These are phyloP conservation scores for Sambucus nigra DNA, from an alignment of 129 eudicot genomes.

Conservation along the genomic window DNA sequence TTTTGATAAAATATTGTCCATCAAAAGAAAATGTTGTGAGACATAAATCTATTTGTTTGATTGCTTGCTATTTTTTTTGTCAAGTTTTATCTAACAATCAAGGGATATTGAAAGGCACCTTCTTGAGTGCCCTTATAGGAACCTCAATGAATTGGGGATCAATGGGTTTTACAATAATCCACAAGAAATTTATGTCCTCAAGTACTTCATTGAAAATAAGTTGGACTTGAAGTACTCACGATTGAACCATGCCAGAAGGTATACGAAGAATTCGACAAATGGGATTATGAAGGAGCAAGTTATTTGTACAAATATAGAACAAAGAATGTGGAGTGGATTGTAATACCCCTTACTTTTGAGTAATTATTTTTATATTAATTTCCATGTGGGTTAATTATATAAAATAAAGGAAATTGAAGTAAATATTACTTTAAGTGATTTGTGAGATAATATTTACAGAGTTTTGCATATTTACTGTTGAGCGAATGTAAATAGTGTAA, in stretches of 20 bases:
- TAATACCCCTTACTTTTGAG: no score
- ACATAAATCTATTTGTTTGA: background rate
- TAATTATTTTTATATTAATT: no score
- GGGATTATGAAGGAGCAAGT: constrained; percentile 7
- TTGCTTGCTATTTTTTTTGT: constrained; percentile 7
- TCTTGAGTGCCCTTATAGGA: constrained; percentile 10
- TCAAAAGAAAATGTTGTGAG: background rate
- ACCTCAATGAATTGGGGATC: constrained; percentile 12
- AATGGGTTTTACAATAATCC: constrained; percentile 16
- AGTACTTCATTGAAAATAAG: constrained; percentile 11
- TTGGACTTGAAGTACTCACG: constrained; percentile 11
- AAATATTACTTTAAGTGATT: no score
- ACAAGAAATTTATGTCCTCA: constrained; percentile 18
- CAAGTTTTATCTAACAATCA: background rate
- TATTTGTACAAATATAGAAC: background rate
- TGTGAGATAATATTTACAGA: no score
- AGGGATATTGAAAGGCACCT: constrained; percentile 1
- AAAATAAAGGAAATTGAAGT: no score
- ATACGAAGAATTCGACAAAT: constrained; percentile 8
- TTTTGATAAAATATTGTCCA: background rate
- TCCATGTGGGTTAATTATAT: no score
- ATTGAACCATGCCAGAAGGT: constrained; percentile 13
- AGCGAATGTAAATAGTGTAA: no score
- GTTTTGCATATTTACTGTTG: no score
- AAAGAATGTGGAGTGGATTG: constrained; percentile 10